A percentile compares a stretch with the other conserved stretches of the same genome.
Conservation (phyloP, 768 basidiomycete species). For the Tulasnella sp. region DNA sequence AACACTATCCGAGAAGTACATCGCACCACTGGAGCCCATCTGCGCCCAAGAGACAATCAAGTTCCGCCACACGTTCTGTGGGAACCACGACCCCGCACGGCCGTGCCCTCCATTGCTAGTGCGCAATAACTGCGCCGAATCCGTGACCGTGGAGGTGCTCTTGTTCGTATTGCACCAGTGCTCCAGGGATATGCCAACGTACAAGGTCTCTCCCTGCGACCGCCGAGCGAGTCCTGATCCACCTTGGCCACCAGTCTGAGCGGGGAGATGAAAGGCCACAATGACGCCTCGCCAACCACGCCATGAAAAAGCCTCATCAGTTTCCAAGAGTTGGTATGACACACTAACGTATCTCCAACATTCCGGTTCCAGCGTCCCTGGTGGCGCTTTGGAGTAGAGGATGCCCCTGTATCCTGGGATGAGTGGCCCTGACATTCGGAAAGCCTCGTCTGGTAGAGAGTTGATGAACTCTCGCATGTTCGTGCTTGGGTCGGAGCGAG, state of each 20-base stretch:
- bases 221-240: too few species aligned
- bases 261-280: slow-evolving; percentile 6
- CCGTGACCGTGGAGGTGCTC: too few species aligned
- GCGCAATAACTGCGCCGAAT: too few species aligned
- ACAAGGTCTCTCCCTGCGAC: background rate
- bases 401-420: background rate
- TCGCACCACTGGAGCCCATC: too few species aligned
- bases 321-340: background rate
- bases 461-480: background rate
- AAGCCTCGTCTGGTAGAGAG: background rate
- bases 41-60: too few species aligned
- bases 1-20: too few species aligned
- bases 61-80: too few species aligned
- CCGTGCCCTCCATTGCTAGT: too few species aligned
- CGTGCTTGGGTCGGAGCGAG: background rate
- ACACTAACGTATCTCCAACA: background rate
- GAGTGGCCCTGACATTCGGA: background rate
- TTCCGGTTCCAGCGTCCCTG: background rate
- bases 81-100: too few species aligned
- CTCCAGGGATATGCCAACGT: background rate
- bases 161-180: too few species aligned
- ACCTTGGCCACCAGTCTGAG: background rate
- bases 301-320: background rate
- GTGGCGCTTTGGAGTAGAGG: background rate
- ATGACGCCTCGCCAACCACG: background rate